Evolutionary conservation across 805 yeast species (phyloP).

Genomic region (Sugiyamaella chiloensis): DNA sequence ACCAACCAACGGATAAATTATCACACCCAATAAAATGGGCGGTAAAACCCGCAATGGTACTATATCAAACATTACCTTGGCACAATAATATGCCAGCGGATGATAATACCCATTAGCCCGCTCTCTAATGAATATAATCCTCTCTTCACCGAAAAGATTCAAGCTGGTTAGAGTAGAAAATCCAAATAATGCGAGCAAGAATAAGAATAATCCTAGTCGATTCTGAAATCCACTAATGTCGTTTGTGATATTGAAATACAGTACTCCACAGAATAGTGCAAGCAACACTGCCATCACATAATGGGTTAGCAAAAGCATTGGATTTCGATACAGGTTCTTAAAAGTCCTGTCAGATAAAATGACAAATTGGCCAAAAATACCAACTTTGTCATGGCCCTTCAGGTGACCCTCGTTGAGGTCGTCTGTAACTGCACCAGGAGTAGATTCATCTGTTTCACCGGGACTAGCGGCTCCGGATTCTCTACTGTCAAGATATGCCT

Average conservation of each 20-base stretch:
- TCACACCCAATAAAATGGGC: slow-evolving; percentile 73
- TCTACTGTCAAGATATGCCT: slow-evolving; percentile 4
- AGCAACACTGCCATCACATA: slow-evolving; percentile 72
- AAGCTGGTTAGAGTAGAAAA: slow-evolving; percentile 90
- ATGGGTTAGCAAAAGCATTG: slow-evolving; percentile 80
- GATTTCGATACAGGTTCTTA: slow-evolving; percentile 89
- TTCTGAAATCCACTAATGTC: slow-evolving; percentile 97
- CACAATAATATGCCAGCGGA: slow-evolving; percentile 78
- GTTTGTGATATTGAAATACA: slow-evolving; percentile 77
- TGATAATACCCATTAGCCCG: slow-evolving; percentile 92
- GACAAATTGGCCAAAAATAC: slow-evolving; percentile 59
- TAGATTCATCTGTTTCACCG: slow-evolving; percentile 16
- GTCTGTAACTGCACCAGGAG: slow-evolving; percentile 21
- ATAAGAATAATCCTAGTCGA: slow-evolving; percentile 89
- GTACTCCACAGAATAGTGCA: slow-evolving; percentile 79
- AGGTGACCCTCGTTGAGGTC: slow-evolving; percentile 5
- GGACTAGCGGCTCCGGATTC: slow-evolving; percentile 27
- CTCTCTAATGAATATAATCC: slow-evolving; percentile 87
- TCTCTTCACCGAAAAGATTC: slow-evolving; percentile 82
- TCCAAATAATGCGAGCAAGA: slow-evolving; percentile 86
- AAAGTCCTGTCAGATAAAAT: slow-evolving; percentile 83
- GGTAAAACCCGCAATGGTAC: slow-evolving; percentile 93
- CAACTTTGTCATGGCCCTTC: slow-evolving; percentile 46
- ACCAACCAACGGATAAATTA: slow-evolving; percentile 88
- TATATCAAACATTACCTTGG: slow-evolving; percentile 86